A percentile compares a stretch with the other conserved stretches of the same genome.
These are phyloP conservation scores for Ceratobasidium sp. DNA, from an alignment of 1,284 basidiomycete species.

Conservation along the genomic window DNA sequence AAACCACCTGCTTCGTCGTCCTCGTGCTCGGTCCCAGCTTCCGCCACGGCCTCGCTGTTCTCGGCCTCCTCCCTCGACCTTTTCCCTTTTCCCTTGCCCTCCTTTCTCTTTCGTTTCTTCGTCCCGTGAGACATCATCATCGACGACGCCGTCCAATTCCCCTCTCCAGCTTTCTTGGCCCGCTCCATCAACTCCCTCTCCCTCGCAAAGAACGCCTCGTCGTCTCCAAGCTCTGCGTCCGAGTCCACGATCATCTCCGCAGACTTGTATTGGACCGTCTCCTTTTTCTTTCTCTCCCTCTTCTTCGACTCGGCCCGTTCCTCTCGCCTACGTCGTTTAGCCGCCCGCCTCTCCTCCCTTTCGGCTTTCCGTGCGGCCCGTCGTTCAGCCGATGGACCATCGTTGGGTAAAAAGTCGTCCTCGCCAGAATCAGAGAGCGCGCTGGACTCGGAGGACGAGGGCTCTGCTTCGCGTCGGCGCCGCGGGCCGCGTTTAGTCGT, in stretches of 20 bases:
- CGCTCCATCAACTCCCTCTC: slow-evolving; percentile 69
- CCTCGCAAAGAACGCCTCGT: slow-evolving; percentile 81
- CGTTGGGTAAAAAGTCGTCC: slow-evolving; percentile 54
- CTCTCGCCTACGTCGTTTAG: slow-evolving; percentile 53
- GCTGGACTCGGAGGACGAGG: slow-evolving; percentile 62
- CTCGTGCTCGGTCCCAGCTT: slow-evolving; percentile 14
- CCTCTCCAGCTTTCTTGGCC: slow-evolving; percentile 64
- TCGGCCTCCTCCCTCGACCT: slow-evolving; percentile 16
- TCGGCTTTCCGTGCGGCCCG: slow-evolving; percentile 57
- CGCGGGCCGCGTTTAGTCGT: slow-evolving; percentile 68
- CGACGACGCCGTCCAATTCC: slow-evolving; percentile 57
- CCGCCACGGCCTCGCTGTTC: slow-evolving; percentile 11
- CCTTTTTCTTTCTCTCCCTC: slow-evolving; percentile 69
- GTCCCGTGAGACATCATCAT: slow-evolving; percentile 52
- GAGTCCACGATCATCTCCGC: slow-evolving; percentile 93
- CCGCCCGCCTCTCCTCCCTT: slow-evolving; percentile 45
- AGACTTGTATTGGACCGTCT: slow-evolving; percentile 83
- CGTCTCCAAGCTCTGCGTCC: slow-evolving; percentile 81
- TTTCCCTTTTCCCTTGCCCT: slow-evolving; percentile 28
- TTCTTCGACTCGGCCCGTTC: slow-evolving; percentile 56
- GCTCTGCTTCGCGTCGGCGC: slow-evolving; percentile 55
- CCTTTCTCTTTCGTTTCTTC: slow-evolving; percentile 55
- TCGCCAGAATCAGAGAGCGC: slow-evolving; percentile 53
- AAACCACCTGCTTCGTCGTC: neutral
- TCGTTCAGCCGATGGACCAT: slow-evolving; percentile 51